Conservation (phyloP, 2,329 filamentous ascomycete genomes). For the Xylaria sp. region DNA sequence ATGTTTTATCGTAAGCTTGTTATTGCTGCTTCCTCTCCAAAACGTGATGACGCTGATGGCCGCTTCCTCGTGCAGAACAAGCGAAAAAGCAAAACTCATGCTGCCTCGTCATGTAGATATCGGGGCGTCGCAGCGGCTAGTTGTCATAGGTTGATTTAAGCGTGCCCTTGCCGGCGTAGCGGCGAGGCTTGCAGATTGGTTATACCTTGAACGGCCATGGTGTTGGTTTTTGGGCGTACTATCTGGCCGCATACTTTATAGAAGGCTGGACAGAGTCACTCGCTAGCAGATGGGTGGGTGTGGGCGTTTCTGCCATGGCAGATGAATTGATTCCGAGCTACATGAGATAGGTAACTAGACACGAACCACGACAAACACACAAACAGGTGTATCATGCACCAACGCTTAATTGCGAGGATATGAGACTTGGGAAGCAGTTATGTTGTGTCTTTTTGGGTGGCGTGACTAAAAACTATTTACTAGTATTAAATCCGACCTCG, state of each 20-base stretch:
- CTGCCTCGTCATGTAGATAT: constrained; percentile 67
- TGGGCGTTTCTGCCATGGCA: constrained; percentile 6
- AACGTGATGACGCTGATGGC: constrained; percentile 22
- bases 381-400: neutral
- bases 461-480: constrained; percentile 1
- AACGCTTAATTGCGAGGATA: neutral
- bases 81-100: constrained; percentile 83
- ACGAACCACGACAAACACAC: constrained; percentile 5
- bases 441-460: neutral
- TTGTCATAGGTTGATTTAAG: constrained; percentile 3
- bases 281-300: constrained; percentile 22
- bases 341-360: constrained; percentile 14
- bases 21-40: neutral
- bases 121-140: constrained; percentile 1
- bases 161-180: constrained; percentile 30
- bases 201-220: constrained; percentile 23
- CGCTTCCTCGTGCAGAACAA: constrained; percentile 49
- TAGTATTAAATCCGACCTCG: constrained; percentile 12
- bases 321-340: constrained; percentile 7
- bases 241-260: constrained; percentile 7
- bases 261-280: constrained; percentile 21
- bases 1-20: constrained; percentile 82
- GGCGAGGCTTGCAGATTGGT: constrained; percentile 22
- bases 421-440: neutral
- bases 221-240: constrained; percentile 21